phyloP scores from a whole-genome alignment of 1,284 basidiomycete species.

The Puccinia hordei region DNA sequence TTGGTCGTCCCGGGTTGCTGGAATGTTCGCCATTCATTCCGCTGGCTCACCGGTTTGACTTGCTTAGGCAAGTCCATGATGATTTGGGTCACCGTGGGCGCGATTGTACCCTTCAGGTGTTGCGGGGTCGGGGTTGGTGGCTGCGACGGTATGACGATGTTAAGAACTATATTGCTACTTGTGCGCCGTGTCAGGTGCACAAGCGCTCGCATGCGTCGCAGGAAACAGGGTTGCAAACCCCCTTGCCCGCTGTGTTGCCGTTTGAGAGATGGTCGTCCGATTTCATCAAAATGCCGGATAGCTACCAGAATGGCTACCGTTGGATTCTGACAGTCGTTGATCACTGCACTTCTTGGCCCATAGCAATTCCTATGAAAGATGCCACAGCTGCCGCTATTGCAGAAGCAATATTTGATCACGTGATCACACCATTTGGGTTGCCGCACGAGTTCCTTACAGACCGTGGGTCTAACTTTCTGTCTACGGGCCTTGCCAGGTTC shows the following conservation, averaged over 20 bases:
- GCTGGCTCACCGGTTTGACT: no score
- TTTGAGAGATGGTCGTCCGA: conserved; percentile 14
- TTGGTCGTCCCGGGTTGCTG: background rate
- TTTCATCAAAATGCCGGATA: background rate
- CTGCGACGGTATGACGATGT: background rate
- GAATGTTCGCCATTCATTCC: background rate
- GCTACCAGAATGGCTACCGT: background rate
- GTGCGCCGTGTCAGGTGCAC: background rate
- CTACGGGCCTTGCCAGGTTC: background rate
- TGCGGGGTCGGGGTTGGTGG: background rate
- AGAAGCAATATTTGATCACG: background rate
- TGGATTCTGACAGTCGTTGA: background rate
- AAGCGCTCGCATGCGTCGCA: background rate
- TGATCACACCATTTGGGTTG: background rate
- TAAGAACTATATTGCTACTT: background rate
- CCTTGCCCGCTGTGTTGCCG: background rate
- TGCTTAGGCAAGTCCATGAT: no score
- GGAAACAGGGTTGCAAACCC: conserved; percentile 1
- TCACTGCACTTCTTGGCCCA: background rate
- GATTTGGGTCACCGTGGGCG: background rate
- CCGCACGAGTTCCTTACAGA: background rate
- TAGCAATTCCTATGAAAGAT: background rate
- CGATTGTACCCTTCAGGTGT: background rate
- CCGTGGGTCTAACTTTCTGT: background rate
- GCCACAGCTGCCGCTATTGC: background rate